Evolutionary conservation across 805 yeast species (phyloP).

Genomic region (Barnettozyma pratensis): DNA sequence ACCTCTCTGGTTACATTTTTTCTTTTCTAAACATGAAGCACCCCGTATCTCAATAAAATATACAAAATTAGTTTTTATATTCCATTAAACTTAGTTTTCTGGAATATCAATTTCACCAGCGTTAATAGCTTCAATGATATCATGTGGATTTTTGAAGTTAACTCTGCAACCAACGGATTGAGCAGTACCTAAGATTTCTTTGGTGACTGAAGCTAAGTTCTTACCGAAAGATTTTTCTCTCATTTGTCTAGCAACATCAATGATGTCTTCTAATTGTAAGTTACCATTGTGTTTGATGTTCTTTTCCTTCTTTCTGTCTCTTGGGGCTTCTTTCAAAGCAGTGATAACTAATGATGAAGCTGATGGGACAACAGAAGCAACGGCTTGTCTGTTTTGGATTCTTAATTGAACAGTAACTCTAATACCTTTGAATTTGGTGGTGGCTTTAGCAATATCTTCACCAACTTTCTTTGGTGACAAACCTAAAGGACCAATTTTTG

Average conservation of each 20-base stretch:
- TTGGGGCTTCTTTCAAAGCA: conserved; percentile 99
- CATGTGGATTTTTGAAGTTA: conserved; percentile 99
- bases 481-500: conserved; percentile 99
- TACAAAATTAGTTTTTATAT: conserved; percentile 14
- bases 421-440: conserved; percentile 98
- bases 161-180: conserved; percentile 99
- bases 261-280: conserved; percentile 94
- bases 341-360: conserved; percentile 98
- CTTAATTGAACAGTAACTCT: conserved; percentile 97
- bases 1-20: conserved; percentile 2
- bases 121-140: conserved; percentile 96
- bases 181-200: conserved; percentile 99
- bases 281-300: conserved; percentile 99
- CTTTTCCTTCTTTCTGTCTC: conserved; percentile 99
- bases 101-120: conserved; percentile 96
- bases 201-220: conserved; percentile 92
- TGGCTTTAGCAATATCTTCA: conserved; percentile 99
- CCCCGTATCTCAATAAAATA: conserved; percentile 22
- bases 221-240: conserved; percentile 97
- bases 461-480: conserved; percentile 99
- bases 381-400: conserved; percentile 99
- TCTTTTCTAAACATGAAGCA: conserved; percentile 11
- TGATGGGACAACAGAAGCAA: conserved; percentile 98
- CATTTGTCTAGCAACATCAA: conserved; percentile 97
- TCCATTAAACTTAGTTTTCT: conserved; percentile 51